Conservation (phyloP, 2,329 filamentous ascomycete species). For the Xylaria sp. region DNA sequence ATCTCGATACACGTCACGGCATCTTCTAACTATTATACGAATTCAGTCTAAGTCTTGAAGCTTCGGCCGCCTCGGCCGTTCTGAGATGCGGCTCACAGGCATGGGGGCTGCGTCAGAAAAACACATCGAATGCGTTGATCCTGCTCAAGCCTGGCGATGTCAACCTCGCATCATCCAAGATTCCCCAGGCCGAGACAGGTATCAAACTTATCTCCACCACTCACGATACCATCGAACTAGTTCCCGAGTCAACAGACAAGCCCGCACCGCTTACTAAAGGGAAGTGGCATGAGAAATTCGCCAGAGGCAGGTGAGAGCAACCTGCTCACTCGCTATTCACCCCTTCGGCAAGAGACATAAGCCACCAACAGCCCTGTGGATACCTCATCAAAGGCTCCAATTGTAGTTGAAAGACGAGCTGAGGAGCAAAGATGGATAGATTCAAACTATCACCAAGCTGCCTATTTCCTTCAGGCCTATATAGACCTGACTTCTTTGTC, state of each 20-base stretch:
- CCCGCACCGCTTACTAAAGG: slow-evolving; percentile 53
- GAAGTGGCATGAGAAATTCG: slow-evolving; percentile 71
- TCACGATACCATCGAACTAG: slow-evolving; percentile 71
- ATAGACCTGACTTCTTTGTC: too few species aligned
- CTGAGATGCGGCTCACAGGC: slow-evolving; percentile 62
- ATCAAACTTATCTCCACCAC: slow-evolving; percentile 65
- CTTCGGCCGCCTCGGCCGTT: slow-evolving; percentile 62
- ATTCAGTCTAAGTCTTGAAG: slow-evolving; percentile 59
- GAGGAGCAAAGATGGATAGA: too few species aligned
- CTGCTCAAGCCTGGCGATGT: slow-evolving; percentile 56
- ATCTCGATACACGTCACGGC: background rate
- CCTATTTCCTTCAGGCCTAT: too few species aligned
- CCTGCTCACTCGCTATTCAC: background rate
- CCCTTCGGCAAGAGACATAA: slow-evolving; percentile 1
- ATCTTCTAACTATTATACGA: slow-evolving; percentile 9
- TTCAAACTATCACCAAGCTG: too few species aligned
- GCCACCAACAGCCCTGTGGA: background rate
- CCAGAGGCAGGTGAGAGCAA: slow-evolving; percentile 53
- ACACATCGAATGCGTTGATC: slow-evolving; percentile 73
- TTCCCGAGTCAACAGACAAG: slow-evolving; percentile 54
- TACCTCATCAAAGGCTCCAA: background rate
- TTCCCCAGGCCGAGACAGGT: slow-evolving; percentile 50
- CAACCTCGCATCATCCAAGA: slow-evolving; percentile 34
- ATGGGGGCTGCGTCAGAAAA: slow-evolving; percentile 72
- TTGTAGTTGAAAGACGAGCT: too few species aligned